phyloP scores from a whole-genome alignment of 2,329 filamentous ascomycete genomes.

The Epichloe gansuensis region DNA sequence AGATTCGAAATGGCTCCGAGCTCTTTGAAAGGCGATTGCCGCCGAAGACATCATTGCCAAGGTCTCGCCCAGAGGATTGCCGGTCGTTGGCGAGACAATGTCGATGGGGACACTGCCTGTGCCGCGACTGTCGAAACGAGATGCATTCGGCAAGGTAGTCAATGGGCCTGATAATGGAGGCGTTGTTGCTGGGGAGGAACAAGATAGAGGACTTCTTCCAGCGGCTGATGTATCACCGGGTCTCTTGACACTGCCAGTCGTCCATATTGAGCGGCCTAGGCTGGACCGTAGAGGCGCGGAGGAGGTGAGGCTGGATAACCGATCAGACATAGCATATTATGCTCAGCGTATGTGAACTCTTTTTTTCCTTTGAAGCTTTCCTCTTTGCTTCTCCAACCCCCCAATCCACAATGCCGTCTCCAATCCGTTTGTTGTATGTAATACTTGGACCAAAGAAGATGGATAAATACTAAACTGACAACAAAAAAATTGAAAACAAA shows the following conservation, averaged over 20 bases:
- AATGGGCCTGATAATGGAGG: background rate
- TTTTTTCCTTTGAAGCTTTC: background rate
- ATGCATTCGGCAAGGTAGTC: background rate
- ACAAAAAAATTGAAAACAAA: conserved; percentile 19
- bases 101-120: conserved; percentile 8
- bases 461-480: background rate
- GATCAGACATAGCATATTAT: conserved; percentile 43
- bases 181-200: background rate
- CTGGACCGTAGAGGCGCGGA: conserved; percentile 31
- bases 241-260: conserved; percentile 18
- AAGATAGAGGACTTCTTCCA: background rate
- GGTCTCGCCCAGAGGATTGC: background rate
- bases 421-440: too few species aligned
- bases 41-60: background rate
- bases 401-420: background rate
- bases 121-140: background rate
- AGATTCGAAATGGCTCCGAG: conserved; percentile 5
- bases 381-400: background rate
- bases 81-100: background rate
- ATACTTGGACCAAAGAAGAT: too few species aligned
- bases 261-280: conserved; percentile 17
- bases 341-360: conserved; percentile 26
- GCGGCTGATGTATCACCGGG: conserved; percentile 7
- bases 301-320: conserved; percentile 33
- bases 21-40: conserved; percentile 1